Base-by-base conservation (phyloP, 1,284 basidiomycete species). In the Apiotrichum veenhuisii region DNA sequence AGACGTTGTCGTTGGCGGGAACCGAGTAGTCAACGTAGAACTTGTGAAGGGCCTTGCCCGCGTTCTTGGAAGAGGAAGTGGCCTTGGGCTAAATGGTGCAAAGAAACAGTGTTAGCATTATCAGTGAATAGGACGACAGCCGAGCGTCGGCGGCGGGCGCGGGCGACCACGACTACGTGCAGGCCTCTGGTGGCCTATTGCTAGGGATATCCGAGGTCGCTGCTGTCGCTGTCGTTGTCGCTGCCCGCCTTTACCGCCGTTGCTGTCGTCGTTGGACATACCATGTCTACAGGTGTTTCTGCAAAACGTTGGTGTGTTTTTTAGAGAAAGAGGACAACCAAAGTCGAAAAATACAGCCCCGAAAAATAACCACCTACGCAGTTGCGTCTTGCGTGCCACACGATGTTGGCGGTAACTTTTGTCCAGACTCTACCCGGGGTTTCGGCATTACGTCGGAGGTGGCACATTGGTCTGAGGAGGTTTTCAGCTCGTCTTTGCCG, bases 11-110 rank as follows among this genome's bases (percentile, higher is more conserved):
- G 64, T 83, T 80, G 55, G 90, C 92, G 62, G 94, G 94, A 73
- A 89, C 89, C 52, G 90, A 89, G 83, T 90, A 95, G 85, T 96
- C 92, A 77, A 97, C 85, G 77, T 87, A 82, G 81, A 93, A 96
- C 80, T 91, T 95, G 84, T 92, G 88, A 54, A 70, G 66, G 68
- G 83, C 76, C 80, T 91, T 92, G 80, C 83, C 81, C 73, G 83
- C 81, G 59, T 68, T 62, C 58, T 75, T 76, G 67, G 68, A 48
- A 61, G 68, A 55, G 68, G 69, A 56, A 60, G 71, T 61, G 63
- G 68, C 65, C 69, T 74, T 72, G 65, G 76, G 76, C 74, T 76
- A 52, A 43, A 36, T 4, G 18, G 15, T 22, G 30, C 34, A 2
- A 18, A 48, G 23, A 26, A 22, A 34, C 5, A n/a, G 11, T 37